phyloP scores from a whole-genome alignment of 78 protist genomes.

The Dictyostelium capitatum region DNA sequence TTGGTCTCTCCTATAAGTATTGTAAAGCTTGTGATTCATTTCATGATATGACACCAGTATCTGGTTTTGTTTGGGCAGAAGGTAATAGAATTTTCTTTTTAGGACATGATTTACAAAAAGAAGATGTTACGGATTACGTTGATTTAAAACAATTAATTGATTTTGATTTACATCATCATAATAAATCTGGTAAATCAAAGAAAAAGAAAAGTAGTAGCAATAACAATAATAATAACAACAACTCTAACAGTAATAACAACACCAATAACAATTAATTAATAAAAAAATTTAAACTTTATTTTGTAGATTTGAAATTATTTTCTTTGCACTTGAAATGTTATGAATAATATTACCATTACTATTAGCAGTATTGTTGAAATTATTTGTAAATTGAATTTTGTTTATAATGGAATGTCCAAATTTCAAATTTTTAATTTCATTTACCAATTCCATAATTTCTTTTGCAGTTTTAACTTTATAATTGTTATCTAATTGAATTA shows the following conservation, averaged over 20 bases:
- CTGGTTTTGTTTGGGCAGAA: conserved; percentile 83
- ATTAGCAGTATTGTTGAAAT: background rate
- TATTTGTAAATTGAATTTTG: background rate
- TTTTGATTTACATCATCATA: conserved; percentile 38
- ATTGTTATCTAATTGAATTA: background rate
- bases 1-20: conserved; percentile 65
- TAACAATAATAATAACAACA: background rate
- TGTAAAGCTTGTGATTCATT: conserved; percentile 76
- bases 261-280: background rate
- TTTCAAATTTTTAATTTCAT: background rate
- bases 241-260: background rate
- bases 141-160: conserved; percentile 36
- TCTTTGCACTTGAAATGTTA: background rate
- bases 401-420: too few species aligned
- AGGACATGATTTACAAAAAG: conserved; percentile 61
- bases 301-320: background rate
- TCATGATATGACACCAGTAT: conserved; percentile 81
- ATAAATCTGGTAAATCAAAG: background rate
- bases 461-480: background rate
- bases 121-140: conserved; percentile 63
- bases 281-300: background rate
- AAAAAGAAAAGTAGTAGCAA: background rate
- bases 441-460: background rate
- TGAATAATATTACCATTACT: background rate
- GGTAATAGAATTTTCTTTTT: conserved; percentile 54